Evolutionary conservation across 2,329 filamentous ascomycete genomes (phyloP), one percentile per base, ranked within the genome.

Genomic region (Colletotrichum sp.): DNA sequence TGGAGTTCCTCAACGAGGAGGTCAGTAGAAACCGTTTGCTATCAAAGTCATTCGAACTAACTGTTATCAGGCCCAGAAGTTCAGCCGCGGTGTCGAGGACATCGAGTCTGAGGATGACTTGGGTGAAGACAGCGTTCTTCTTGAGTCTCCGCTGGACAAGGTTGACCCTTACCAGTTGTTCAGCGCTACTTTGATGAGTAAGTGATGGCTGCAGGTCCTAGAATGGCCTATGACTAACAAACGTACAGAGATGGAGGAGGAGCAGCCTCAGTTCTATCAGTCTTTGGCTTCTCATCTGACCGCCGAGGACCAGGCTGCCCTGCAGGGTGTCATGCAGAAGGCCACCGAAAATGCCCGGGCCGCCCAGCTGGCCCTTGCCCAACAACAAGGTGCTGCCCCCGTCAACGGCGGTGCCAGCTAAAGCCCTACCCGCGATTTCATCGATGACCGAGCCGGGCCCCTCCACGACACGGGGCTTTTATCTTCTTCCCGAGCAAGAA

Each of bases 1-100:
- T 99, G 62, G 96, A 98, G 79, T 99, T 99, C 88, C 87, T 99
- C 32, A 97, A 96, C 80, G 94, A 97, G 83, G 96, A 98, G 88
- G 94, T 93, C 82, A 83, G 89, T 81, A 7, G 15, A 12, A 28
- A 16, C 7, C 28, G 61, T n/a, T 52, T 12, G 62, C 48, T 48
- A 62, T 15, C 7, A 6, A 27, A 6, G 7, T 48, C 16, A 39
- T 7, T 27, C 18, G 8, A 34, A 56, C 80, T 84, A 75, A 84
- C 75, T n/a, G 5, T 5, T 8, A n/a, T 56, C 78, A 95, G 93
- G 95, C 96, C 15, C 93, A 95, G 80, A 97, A 97, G 83, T 96
- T 97, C 84, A 93, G 93, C 77, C 91, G 93, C 22, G 89, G 93
- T 32, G 89, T 91, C 36, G 84, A 85, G 22, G 90, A 91, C 18